phyloP scores from a whole-genome alignment of 148 eudicot species.

The Talinum fruticosum region DNA sequence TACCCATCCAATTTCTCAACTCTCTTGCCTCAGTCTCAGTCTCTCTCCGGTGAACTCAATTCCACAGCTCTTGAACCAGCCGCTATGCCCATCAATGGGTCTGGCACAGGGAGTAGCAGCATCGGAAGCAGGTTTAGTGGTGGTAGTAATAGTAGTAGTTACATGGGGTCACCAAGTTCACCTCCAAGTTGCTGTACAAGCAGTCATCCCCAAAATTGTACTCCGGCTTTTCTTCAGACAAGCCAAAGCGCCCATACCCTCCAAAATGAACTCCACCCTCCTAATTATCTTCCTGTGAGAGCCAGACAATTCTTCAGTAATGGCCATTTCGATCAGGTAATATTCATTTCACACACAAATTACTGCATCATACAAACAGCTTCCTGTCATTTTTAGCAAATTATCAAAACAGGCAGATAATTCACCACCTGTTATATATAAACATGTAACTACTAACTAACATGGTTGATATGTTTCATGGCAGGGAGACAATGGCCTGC shows the following conservation, averaged over 20 bases:
- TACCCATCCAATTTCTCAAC: not conserved
- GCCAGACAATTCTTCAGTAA: constrained; percentile 45
- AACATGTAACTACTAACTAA: too few relatives aligned
- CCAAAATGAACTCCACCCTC: not conserved
- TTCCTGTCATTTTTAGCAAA: not conserved
- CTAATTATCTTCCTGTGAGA: constrained; percentile 24
- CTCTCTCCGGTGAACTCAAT: not conserved
- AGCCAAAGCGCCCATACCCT: not conserved
- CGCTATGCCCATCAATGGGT: not conserved
- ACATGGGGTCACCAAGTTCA: not conserved
- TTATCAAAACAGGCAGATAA: not conserved
- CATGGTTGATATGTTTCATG: constrained; percentile 13
- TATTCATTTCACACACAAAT: not conserved
- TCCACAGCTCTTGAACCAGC: not conserved
- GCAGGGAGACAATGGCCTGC: constrained; percentile 41
- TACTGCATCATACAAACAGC: not conserved
- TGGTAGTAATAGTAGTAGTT: not conserved
- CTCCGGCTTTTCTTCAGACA: not conserved
- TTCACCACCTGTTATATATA: not conserved
- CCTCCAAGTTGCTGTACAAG: constrained; percentile 2
- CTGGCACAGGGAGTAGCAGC: not conserved
- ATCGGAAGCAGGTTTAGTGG: not conserved
- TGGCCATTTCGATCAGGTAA: constrained; percentile 55
- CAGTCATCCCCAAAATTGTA: not conserved
- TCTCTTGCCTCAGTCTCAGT: not conserved